Evolutionary conservation across 495 filamentous ascomycete species (phyloP).

Genomic region (Penicillium mononematosum): DNA sequence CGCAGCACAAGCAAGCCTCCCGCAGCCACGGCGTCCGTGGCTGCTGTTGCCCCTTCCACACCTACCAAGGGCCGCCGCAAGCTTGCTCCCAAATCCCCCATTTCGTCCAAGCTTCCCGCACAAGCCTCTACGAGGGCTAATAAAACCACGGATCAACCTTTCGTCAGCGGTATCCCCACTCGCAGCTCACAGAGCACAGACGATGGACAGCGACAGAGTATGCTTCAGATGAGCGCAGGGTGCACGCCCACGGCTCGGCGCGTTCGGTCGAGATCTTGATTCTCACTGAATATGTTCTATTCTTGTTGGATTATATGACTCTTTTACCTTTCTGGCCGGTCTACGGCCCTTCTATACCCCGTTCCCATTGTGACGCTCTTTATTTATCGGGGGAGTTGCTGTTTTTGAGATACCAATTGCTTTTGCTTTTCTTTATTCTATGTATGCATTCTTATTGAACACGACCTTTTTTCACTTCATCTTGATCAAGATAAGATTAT

Average conservation of each 20-base stretch:
- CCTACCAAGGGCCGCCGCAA: conserved; percentile 41
- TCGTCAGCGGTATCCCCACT: conserved; percentile 28
- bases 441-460: conserved; percentile 1
- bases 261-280: conserved; percentile 37
- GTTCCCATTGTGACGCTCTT: conserved; percentile 5
- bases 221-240: conserved; percentile 39
- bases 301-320: background rate
- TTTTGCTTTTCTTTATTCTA: background rate
- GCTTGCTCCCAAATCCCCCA: conserved; percentile 41
- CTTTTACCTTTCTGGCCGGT: background rate
- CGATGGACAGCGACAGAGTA: conserved; percentile 30
- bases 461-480: background rate
- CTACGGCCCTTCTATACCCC: background rate
- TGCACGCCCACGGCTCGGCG: conserved; percentile 44
- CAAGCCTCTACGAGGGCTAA: conserved; percentile 18
- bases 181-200: conserved; percentile 22
- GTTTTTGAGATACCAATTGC: conserved; percentile 22
- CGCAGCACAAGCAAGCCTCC: conserved; percentile 26
- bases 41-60: conserved; percentile 21
- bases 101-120: conserved; percentile 22
- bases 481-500: conserved; percentile 12
- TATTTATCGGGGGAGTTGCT: conserved; percentile 11
- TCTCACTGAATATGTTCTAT: background rate
- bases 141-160: conserved; percentile 13
- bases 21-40: conserved; percentile 10